Percentiles rank a stretch among this genome's conserved stretches.
phyloP scores from a whole-genome alignment of 129 eudicot species.

The Flaveria brownii region DNA sequence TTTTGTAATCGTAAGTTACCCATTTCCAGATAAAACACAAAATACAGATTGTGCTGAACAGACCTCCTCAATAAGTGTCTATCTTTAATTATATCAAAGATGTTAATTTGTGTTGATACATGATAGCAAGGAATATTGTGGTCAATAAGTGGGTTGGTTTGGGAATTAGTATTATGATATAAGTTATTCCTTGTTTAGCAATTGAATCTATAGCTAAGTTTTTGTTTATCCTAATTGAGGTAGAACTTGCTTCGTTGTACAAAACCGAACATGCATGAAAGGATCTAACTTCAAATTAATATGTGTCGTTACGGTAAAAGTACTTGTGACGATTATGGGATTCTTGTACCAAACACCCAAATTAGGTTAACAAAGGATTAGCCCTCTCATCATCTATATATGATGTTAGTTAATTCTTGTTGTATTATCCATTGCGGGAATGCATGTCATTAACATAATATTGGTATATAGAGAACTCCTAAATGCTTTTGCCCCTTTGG shows the following conservation, averaged over 20 bases:
- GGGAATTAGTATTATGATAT: background rate
- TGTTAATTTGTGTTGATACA: no score
- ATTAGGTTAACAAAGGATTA: slow-evolving; percentile 34
- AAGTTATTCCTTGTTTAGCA: background rate
- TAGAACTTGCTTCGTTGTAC: slow-evolving; percentile 29
- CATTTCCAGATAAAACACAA: background rate
- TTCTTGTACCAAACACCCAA: slow-evolving; percentile 30
- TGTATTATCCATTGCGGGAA: slow-evolving; percentile 27
- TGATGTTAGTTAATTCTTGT: slow-evolving; percentile 33
- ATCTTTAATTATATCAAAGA: no score
- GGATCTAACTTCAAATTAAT: slow-evolving; percentile 17
- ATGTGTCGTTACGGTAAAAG: background rate
- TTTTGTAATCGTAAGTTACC: background rate
- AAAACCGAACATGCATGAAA: slow-evolving; percentile 6
- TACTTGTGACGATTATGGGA: slow-evolving; percentile 9
- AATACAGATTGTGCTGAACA: background rate
- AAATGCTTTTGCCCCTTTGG: slow-evolving; percentile 23
- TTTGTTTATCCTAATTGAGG: slow-evolving; percentile 38
- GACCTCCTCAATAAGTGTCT: no score
- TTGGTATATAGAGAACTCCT: slow-evolving; percentile 4
- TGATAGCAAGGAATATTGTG: background rate
- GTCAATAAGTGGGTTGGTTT: background rate
- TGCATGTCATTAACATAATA: slow-evolving; percentile 1
- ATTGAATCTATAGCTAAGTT: slow-evolving; percentile 18
- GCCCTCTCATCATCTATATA: slow-evolving; percentile 16